Evolutionary conservation across 2,329 filamentous ascomycete species (phyloP).

Genomic region (Fusarium sp.): DNA sequence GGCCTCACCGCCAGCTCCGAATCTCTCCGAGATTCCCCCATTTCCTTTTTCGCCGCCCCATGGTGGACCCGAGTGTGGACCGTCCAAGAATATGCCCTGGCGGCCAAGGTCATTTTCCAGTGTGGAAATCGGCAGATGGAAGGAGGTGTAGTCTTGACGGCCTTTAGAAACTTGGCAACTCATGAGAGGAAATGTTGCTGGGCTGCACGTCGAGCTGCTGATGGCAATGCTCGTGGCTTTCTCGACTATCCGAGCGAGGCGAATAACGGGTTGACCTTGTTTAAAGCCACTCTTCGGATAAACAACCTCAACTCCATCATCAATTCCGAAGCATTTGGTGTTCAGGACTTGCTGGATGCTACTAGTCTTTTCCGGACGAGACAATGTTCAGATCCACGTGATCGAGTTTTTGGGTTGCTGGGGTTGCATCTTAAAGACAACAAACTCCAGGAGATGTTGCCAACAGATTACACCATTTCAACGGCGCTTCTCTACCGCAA

Average conservation of each 20-base stretch:
- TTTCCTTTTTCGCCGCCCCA: conserved; percentile 14
- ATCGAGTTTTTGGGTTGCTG: conserved; percentile 9
- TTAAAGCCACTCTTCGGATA: conserved; percentile 10
- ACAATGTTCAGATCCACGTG: conserved; percentile 11
- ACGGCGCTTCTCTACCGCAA: not conserved
- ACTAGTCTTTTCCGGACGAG: conserved; percentile 12
- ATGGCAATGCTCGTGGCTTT: conserved; percentile 11
- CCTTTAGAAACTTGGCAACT: not conserved
- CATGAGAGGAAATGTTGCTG: conserved; percentile 21
- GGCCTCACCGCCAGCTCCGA: conserved; percentile 1
- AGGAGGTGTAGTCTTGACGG: not conserved
- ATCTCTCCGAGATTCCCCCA: conserved; percentile 6
- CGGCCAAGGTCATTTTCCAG: conserved; percentile 5
- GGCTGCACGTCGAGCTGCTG: conserved; percentile 3
- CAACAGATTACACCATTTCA: not conserved
- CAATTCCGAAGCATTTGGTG: not conserved
- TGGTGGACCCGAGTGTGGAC: conserved; percentile 27
- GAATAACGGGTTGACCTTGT: conserved; percentile 8
- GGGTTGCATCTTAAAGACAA: not conserved
- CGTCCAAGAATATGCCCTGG: conserved; percentile 12
- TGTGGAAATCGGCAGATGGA: conserved; percentile 8
- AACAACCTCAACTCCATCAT: not conserved
- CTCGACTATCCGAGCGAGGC: not conserved
- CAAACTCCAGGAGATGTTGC: not conserved
- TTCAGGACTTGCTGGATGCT: not conserved